Evolutionary conservation across 257 asterid genomes (phyloP).

Genomic region (Marsdenia floribunda): DNA sequence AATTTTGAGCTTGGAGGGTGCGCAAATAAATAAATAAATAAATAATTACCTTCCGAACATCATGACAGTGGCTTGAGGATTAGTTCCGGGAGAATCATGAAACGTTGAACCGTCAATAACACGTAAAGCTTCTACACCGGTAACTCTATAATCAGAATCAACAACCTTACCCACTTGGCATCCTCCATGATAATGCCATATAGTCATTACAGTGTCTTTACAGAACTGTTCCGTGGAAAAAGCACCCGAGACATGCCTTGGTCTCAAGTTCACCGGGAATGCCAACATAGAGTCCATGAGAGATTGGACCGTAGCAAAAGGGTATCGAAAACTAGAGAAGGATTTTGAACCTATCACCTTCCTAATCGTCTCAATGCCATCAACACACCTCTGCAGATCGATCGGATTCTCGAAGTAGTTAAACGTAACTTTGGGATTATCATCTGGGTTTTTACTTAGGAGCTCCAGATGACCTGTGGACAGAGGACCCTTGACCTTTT

Average conservation of each 20-base stretch:
- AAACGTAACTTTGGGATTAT: slow-evolving; percentile 69
- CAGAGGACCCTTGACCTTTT: slow-evolving; percentile 59
- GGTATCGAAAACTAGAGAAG: slow-evolving; percentile 38
- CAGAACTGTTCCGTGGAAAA: slow-evolving; percentile 60
- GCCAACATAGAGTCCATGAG: slow-evolving; percentile 32
- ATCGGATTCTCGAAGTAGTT: slow-evolving; percentile 69
- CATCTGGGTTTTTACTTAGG: slow-evolving; percentile 42
- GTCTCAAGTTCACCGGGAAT: slow-evolving; percentile 43
- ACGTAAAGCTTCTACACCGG: slow-evolving; percentile 63
- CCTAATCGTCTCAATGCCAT: slow-evolving; percentile 47
- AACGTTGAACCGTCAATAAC: slow-evolving; percentile 81
- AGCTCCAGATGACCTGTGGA: slow-evolving; percentile 66
- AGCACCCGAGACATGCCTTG: slow-evolving; percentile 31
- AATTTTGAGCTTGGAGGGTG: neutral
- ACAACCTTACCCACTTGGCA: slow-evolving; percentile 68
- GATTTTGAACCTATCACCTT: slow-evolving; percentile 42
- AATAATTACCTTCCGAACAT: slow-evolving; percentile 75
- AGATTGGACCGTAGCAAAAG: slow-evolving; percentile 32
- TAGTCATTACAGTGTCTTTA: slow-evolving; percentile 60
- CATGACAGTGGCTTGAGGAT: slow-evolving; percentile 95
- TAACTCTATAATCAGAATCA: slow-evolving; percentile 45
- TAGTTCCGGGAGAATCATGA: slow-evolving; percentile 59
- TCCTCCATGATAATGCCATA: slow-evolving; percentile 96
- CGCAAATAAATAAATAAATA: no score
- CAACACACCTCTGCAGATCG: slow-evolving; percentile 59